Evolutionary conservation across 2,329 filamentous ascomycete species (phyloP).

Genomic region (Ophiosphaerella herpotricha): DNA sequence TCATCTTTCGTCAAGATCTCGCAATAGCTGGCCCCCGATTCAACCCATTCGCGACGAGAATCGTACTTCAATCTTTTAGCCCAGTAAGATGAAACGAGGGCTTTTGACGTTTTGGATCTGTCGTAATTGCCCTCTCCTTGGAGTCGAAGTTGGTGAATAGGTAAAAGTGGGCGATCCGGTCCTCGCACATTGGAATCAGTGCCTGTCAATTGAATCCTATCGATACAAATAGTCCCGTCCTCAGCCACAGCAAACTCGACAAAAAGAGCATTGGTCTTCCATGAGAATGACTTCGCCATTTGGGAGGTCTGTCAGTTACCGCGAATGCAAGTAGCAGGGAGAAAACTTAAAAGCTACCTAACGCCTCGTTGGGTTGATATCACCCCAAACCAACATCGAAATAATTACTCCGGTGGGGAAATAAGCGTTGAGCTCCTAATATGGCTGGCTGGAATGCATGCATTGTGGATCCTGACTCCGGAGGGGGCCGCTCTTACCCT

Average conservation of each 20-base stretch:
- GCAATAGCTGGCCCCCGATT: not conserved
- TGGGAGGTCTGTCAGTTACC: not conserved
- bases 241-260: not conserved
- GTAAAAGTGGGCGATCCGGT: not conserved
- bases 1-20: conserved; percentile 3
- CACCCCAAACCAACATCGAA: too few species aligned
- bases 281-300: not conserved
- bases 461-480: too few species aligned
- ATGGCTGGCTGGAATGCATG: too few species aligned
- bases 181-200: not conserved
- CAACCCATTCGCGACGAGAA: conserved; percentile 1
- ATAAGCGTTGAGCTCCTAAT: too few species aligned
- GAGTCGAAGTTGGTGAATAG: conserved; percentile 4
- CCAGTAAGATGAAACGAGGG: conserved; percentile 1
- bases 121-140: conserved; percentile 3
- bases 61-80: not conserved
- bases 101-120: conserved; percentile 1
- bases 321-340: too few species aligned
- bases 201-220: not conserved
- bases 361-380: too few species aligned
- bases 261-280: not conserved
- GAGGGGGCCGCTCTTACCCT: too few species aligned
- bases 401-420: too few species aligned
- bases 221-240: not conserved
- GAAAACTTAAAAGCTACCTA: too few species aligned